These are phyloP conservation scores for Candida freyschussii DNA, from an alignment of 1,139 yeast species.

Conservation along the genomic window DNA sequence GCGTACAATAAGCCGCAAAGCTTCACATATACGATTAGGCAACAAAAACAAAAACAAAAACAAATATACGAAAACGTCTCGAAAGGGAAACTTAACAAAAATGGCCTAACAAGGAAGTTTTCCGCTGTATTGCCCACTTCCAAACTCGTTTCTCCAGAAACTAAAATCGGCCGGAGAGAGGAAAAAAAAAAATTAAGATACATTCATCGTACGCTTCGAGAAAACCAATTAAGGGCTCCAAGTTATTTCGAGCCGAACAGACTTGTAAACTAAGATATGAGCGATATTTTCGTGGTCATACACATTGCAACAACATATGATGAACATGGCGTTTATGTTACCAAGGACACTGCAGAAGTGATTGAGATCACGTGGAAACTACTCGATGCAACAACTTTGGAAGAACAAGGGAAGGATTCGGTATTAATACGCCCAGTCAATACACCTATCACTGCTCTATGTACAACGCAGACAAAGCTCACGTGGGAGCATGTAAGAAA, in stretches of 20 bases:
- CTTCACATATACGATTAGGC: too few relatives aligned
- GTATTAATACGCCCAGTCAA: conserved; percentile 57
- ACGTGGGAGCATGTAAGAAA: conserved; percentile 61
- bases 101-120: background rate
- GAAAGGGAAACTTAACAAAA: background rate
- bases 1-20: too few relatives aligned
- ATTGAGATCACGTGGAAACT: conserved; percentile 62
- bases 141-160: too few relatives aligned
- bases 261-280: conserved; percentile 41
- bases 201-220: too few relatives aligned
- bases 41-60: too few relatives aligned
- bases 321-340: conserved; percentile 52
- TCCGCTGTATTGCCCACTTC: too few relatives aligned
- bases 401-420: conserved; percentile 36
- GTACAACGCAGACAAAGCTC: conserved; percentile 47
- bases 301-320: conserved; percentile 67
- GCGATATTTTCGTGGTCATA: conserved; percentile 58
- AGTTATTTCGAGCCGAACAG: too few relatives aligned
- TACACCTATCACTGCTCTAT: conserved; percentile 63
- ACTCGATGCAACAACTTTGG: conserved; percentile 34
- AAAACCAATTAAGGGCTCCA: too few relatives aligned
- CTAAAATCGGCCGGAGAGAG: conserved; percentile 1
- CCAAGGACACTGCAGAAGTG: conserved; percentile 61
- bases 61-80: too few relatives aligned
- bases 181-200: conserved; percentile 2